Percentiles rank a stretch among this genome's conserved stretches.
phyloP scores from a whole-genome alignment of 208 protist species.

The Blechomonas ayalai region DNA sequence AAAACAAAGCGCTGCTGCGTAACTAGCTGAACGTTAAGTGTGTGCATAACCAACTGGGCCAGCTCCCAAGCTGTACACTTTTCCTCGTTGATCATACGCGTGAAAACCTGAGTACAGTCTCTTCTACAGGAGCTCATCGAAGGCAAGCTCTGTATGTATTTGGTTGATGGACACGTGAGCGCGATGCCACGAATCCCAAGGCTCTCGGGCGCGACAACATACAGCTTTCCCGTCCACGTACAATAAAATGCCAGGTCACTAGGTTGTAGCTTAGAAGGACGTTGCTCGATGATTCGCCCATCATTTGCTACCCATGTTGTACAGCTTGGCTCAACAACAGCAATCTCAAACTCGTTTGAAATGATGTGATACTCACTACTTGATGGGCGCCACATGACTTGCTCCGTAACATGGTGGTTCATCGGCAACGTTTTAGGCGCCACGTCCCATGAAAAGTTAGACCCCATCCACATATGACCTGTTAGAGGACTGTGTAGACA shows the following conservation, averaged over 20 bases:
- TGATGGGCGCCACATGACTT: slow-evolving; percentile 28
- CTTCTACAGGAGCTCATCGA: too few species aligned
- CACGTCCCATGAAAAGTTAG: slow-evolving; percentile 26
- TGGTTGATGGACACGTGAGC: slow-evolving; percentile 10
- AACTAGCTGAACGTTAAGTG: too few species aligned
- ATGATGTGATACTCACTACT: slow-evolving; percentile 56
- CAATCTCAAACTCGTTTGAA: slow-evolving; percentile 64
- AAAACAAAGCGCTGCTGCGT: slow-evolving; percentile 1
- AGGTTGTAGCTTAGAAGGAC: slow-evolving; percentile 23
- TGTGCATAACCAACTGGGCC: too few species aligned
- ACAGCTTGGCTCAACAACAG: slow-evolving; percentile 54
- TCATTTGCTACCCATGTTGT: slow-evolving; percentile 70
- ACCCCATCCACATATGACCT: slow-evolving; percentile 40
- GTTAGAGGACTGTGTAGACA: slow-evolving; percentile 34
- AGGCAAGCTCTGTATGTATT: slow-evolving; percentile 5
- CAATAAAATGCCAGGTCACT: slow-evolving; percentile 43
- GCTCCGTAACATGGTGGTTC: slow-evolving; percentile 6
- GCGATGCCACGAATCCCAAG: slow-evolving; percentile 16
- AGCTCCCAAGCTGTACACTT: too few species aligned
- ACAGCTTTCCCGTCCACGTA: slow-evolving; percentile 18
- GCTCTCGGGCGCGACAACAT: slow-evolving; percentile 11
- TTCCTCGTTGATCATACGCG: too few species aligned
- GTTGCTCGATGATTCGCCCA: slow-evolving; percentile 65
- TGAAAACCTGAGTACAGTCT: too few species aligned
- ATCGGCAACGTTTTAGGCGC: slow-evolving; percentile 23